Conservation (phyloP, 805 yeast species). For the Kodamaea kakaduensis region DNA sequence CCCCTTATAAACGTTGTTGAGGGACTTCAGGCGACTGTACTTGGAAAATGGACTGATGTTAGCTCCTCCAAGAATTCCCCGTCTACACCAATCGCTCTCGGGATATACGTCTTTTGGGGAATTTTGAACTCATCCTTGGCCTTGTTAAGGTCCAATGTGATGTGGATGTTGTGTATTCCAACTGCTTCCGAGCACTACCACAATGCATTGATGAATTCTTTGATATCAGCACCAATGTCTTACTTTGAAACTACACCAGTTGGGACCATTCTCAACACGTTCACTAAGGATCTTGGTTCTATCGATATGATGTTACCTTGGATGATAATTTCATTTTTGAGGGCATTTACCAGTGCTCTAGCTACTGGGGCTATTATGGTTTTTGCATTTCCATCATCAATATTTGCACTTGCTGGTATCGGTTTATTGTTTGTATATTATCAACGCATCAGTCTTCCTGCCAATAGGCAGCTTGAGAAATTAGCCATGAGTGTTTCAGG, state of each 20-base stretch:
- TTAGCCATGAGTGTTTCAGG: constrained; percentile 36
- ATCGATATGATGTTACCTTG: constrained; percentile 33
- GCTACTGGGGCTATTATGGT: constrained; percentile 30
- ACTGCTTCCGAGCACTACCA: constrained; percentile 33
- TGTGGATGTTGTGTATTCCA: constrained; percentile 30
- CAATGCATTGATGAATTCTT: constrained; percentile 32
- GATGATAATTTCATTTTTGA: constrained; percentile 24
- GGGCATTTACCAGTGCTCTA: constrained; percentile 21
- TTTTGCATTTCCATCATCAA: constrained; percentile 29
- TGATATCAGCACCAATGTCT: constrained; percentile 39
- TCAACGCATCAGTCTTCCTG: no score
- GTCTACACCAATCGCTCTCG: no score
- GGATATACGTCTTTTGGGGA: constrained; percentile 27
- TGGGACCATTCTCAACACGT: constrained; percentile 37
- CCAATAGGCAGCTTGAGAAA: constrained; percentile 25
- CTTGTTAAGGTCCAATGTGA: constrained; percentile 25
- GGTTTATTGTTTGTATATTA: constrained; percentile 26
- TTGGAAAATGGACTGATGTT: constrained; percentile 36
- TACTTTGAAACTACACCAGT: constrained; percentile 41
- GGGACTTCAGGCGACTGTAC: constrained; percentile 25
- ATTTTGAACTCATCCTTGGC: constrained; percentile 24
- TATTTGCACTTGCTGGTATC: constrained; percentile 27
- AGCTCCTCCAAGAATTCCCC: no score
- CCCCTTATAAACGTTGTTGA: constrained; percentile 17
- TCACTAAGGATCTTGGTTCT: constrained; percentile 33